phyloP scores from a whole-genome alignment of 2,329 filamentous ascomycete species.

The Bipolaris bicolor region DNA sequence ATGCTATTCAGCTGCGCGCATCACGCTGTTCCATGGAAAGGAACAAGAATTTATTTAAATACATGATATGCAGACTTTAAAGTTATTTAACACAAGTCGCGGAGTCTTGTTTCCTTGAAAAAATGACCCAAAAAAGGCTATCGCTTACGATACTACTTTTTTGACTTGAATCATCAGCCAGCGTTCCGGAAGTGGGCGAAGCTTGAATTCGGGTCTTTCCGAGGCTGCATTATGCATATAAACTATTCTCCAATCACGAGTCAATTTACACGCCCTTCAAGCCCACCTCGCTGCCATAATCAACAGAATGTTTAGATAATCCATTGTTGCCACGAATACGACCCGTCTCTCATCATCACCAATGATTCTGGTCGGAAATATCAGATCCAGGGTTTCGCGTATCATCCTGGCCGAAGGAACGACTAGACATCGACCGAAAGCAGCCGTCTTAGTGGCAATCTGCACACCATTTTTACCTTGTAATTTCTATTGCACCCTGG shows the following conservation, averaged over 20 bases:
- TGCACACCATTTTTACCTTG: neutral
- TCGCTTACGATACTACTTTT: neutral
- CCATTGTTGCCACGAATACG: neutral
- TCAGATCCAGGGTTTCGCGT: neutral
- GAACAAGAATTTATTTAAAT: neutral
- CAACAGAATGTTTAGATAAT: constrained; percentile 15
- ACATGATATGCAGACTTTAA: neutral
- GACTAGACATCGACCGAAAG: neutral
- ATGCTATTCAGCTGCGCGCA: neutral
- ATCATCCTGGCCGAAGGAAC: neutral
- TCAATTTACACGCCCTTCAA: neutral
- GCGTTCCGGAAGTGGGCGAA: neutral
- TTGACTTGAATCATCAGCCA: neutral
- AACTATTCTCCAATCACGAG: constrained; percentile 13
- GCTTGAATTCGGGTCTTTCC: constrained; percentile 1
- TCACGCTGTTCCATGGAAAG: neutral
- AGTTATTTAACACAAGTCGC: neutral
- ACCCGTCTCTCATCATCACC: neutral
- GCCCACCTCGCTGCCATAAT: constrained; percentile 20
- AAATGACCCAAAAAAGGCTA: neutral
- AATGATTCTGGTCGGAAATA: neutral
- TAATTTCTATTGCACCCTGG: neutral
- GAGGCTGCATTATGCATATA: neutral
- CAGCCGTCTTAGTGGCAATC: neutral
- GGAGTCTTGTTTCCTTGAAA: no score